Evolutionary conservation across 2,329 filamentous ascomycete genomes (phyloP), one percentile per base, ranked within the genome.

Genomic region (Beauveria varroae): DNA sequence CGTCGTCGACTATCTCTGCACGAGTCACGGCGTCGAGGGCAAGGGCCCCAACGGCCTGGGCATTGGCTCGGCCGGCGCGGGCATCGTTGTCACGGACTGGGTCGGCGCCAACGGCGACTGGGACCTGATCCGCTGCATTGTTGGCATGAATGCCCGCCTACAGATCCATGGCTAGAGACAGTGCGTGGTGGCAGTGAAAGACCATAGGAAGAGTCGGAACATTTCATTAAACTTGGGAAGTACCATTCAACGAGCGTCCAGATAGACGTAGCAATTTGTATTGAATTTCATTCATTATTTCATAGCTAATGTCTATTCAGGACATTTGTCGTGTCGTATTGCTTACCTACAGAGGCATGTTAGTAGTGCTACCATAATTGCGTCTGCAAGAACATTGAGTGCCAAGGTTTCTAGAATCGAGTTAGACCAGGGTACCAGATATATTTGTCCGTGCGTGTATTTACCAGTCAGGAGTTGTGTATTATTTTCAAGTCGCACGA

Each of bases 61-160:
- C 51, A 77, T 86, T 40, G 86, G 88, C 1, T 86, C 91, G 69
- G 92, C 89, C 30, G 83, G 86, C 6, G 96, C 93, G 1, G 95
- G 95, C 4, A 86, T 98, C 63, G 86, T 98, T 50, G 88, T 98
- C 28, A 95, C 89, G 64, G 95, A 99, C 74, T 97, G 90, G 90
- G 93, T 97, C 56, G 95, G 95, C 2, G 79, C 86, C 63, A 81
- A 87, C 64, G 92, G 88, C 0, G 89, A 98, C 74, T 99, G 93
- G 93, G 92, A 97, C 76, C 75, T 98, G 60, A 85, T 96, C 41
- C 84, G 87, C 65, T 90, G 90, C 74, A 88, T 97, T 68, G 87
- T 98, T 7, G 93, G 90, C 7, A 93, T 96, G 91, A 99, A 99
- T 72, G 84, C 88, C 26, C 88, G 79, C 64, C 69, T 87, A 63